Evolutionary conservation across 495 filamentous ascomycete species (phyloP), one percentile per base, ranked within the genome.

Genomic region (Neurospora intermedia): DNA sequence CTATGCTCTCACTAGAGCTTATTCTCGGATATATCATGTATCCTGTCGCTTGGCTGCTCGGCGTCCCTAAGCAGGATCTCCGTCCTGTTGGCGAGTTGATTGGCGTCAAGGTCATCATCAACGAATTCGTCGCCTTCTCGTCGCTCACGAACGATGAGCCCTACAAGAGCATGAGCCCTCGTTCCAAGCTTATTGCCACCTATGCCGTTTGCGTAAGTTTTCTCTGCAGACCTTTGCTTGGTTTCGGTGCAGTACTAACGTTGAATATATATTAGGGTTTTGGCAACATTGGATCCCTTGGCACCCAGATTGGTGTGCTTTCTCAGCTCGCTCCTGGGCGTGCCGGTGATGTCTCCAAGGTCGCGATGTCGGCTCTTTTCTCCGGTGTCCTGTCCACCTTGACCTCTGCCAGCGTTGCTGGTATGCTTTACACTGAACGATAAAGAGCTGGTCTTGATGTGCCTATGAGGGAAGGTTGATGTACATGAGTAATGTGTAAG

Each of bases 1-100:
- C 89, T 18, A 82, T 84, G 2, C 82, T 97, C 70, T 94, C 91
- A 11, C 82, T 97, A 70, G 83, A 94, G 77, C 82, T 94, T 38
- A 89, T 97, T 73, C 83, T 96, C 13, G 91, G 92, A 27, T 97
- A 97, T 80, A 77, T 96, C 77, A 91, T 92, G 81, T 97, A 94
- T 78, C 91, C 92, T 0, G 84, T 97, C 71, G 88, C 94, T 6
- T 97, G 94, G 87, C 82, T 97, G 9, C 88, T 97, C 4, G 94
- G 94, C 73, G 94, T 97, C 16, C 90, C 92, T 2, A 83, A 90
- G 59, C 83, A 83, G 1, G 92, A 95, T 77, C 82, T 96, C 4
- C 84, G 91, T 20, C 89, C 88, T 38, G 94, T 97, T 59, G 90
- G 85, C 39, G 86, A 92, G 72, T 86, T 97, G 20, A 94, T 97